Conservation (phyloP, 2,329 filamentous ascomycete species). For the Beauveria pseudobassiana region DNA sequence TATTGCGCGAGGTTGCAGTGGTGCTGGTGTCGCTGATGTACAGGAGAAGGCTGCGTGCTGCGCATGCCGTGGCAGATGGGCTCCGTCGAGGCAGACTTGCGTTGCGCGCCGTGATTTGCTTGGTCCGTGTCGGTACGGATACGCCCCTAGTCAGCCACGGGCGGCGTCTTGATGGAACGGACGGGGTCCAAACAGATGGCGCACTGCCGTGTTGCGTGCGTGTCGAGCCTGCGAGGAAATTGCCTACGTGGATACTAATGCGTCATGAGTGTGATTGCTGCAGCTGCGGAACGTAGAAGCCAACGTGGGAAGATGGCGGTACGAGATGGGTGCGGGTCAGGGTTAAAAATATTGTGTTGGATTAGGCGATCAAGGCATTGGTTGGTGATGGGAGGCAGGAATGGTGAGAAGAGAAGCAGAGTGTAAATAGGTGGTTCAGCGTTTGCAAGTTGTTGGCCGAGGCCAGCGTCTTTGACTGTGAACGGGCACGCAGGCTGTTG, state of each 20-base stretch:
- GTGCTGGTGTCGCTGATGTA: not conserved
- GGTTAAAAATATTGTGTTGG: not conserved
- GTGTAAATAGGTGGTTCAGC: not conserved
- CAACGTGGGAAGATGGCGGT: not conserved
- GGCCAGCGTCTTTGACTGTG: not conserved
- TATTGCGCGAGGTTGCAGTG: not conserved
- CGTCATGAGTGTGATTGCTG: constrained; percentile 7
- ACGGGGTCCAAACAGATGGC: constrained; percentile 1
- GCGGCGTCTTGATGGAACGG: not conserved
- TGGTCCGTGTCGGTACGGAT: not conserved
- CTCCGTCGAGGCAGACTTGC: not conserved
- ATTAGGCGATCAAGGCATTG: not conserved
- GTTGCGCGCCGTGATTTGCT: not conserved
- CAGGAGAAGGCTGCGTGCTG: not conserved
- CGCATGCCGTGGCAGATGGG: not conserved
- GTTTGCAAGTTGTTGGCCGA: constrained; percentile 3
- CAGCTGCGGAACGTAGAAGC: not conserved
- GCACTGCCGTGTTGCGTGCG: constrained; percentile 3
- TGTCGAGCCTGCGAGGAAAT: not conserved
- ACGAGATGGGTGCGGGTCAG: not conserved
- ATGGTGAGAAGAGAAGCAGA: not conserved
- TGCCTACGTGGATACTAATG: constrained; percentile 8
- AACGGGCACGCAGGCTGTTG: not conserved
- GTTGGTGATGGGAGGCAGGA: not conserved
- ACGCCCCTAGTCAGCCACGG: not conserved